These are phyloP conservation scores for Penicillium sp. DNA, from an alignment of 2,329 filamentous ascomycete genomes.

Conservation along the genomic window DNA sequence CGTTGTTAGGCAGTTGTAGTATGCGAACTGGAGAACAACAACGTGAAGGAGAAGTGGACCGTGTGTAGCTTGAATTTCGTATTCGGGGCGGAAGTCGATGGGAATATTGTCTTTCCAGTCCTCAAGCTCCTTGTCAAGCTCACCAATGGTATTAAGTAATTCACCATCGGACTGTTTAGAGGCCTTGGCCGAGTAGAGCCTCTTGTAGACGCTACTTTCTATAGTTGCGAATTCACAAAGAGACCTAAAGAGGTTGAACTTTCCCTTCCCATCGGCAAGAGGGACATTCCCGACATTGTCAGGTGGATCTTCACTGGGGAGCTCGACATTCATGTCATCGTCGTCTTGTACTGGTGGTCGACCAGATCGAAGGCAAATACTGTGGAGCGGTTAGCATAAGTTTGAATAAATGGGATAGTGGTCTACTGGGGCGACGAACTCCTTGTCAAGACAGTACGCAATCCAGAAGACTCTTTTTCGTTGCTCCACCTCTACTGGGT, in stretches of 20 bases:
- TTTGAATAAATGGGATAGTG: neutral
- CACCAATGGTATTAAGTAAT: slow-evolving; percentile 91
- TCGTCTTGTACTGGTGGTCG: slow-evolving; percentile 74
- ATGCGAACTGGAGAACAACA: slow-evolving; percentile 92
- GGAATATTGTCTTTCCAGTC: slow-evolving; percentile 97
- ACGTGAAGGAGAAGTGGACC: slow-evolving; percentile 93
- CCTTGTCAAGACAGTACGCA: slow-evolving; percentile 73
- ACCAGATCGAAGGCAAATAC: slow-evolving; percentile 72
- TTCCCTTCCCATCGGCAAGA: slow-evolving; percentile 82
- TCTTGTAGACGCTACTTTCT: slow-evolving; percentile 91
- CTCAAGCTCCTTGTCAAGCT: slow-evolving; percentile 86
- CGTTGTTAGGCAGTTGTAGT: slow-evolving; percentile 97
- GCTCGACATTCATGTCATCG: slow-evolving; percentile 91
- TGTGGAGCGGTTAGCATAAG: slow-evolving; percentile 30
- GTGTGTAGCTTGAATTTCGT: slow-evolving; percentile 91
- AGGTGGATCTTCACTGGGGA: slow-evolving; percentile 85
- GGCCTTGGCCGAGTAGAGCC: slow-evolving; percentile 89
- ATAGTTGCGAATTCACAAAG: slow-evolving; percentile 93
- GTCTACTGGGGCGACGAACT: slow-evolving; percentile 47
- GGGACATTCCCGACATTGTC: slow-evolving; percentile 97
- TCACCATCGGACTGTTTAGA: slow-evolving; percentile 91
- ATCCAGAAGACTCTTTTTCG: slow-evolving; percentile 79
- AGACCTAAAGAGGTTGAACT: slow-evolving; percentile 91
- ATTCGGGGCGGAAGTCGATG: slow-evolving; percentile 93
- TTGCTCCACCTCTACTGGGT: slow-evolving; percentile 92